Evolutionary conservation across 1,139 yeast species (phyloP), one percentile per base, ranked within the genome.

Genomic region (Kodamaea suecica): DNA sequence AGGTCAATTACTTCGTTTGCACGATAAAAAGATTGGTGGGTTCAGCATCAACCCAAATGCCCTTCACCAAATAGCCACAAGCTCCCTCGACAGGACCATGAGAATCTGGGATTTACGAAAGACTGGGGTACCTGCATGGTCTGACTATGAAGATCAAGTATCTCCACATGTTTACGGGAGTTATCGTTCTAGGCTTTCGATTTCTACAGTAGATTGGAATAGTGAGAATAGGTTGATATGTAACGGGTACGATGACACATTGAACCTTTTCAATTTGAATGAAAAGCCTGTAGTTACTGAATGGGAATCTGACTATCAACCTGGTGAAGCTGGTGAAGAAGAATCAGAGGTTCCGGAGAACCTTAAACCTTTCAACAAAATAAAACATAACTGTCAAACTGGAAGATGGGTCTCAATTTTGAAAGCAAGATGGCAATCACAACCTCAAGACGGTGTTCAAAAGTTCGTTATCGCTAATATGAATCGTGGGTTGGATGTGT

Each of bases 341-440:
- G 49, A 43, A 1, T 47, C 47, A 8, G 43, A 37, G n/a, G 44
- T 59, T 9, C 62, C 65, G 0, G 45, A 50, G 9, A 62, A 59
- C 37, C 50, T 87, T 20, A 53, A 49, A 9, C 94, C 95, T 0
- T 55, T 71, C 24, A 71, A 76, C 19, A 76, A 76, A 8, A 69
- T 92, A 34, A 76, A 75, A 41, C 97, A 92, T 56, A 90, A 90
- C 50, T 92, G 97, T 61, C 95, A 90, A 57, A 84, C 96, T 0
- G 97, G 98, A 0, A 66, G 95, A 43, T 92, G 98, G 98, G 95
- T 92, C 1, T 82, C 95, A 1, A 90, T 92, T 34, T 65, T 92
- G 37, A 87, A 88, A 50, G 79, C 96, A 0, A 73, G 78, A 49
- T 92, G 97, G 94, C 95, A 86, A 40, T 48, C 55, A 2, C 55